A percentile compares a stretch with the other conserved stretches of the same genome.
Evolutionary conservation across 306 rosid species (phyloP).

Genomic region (Rubus parviflorus): DNA sequence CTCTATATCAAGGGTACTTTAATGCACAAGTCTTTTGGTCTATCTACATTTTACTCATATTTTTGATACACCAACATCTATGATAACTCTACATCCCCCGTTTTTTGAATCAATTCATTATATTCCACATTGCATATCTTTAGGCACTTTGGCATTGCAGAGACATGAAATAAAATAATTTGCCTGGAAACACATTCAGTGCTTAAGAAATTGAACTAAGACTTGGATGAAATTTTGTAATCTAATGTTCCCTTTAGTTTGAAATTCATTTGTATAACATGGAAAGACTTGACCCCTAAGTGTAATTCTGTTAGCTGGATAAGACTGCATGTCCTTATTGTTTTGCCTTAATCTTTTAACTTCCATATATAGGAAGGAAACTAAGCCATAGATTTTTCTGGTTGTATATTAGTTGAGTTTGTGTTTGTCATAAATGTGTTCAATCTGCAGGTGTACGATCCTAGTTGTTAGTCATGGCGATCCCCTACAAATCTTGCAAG

Average conservation of each 20-base stretch:
- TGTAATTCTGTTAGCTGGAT: not conserved
- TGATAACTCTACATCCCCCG: not conserved
- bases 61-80: not conserved
- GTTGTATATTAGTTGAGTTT: not conserved
- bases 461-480: conserved; percentile 88
- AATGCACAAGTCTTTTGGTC: not conserved
- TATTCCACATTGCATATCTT: not conserved
- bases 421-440: not conserved
- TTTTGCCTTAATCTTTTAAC: not conserved
- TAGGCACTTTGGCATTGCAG: not conserved
- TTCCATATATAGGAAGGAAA: not conserved
- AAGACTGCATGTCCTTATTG: not conserved
- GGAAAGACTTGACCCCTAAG: not conserved
- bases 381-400: not conserved
- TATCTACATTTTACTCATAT: not conserved
- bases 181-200: not conserved
- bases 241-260: not conserved
- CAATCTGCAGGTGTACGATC: conserved; percentile 56
- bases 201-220: not conserved
- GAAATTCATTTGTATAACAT: not conserved
- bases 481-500: conserved; percentile 77
- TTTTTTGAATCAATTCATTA: not conserved
- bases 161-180: not conserved
- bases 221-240: not conserved
- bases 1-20: conserved; percentile 66